Percentiles rank a stretch among this genome's conserved stretches.
Conservation (phyloP, 2,329 filamentous ascomycete species). For the Trichoderma afroharzianum region DNA sequence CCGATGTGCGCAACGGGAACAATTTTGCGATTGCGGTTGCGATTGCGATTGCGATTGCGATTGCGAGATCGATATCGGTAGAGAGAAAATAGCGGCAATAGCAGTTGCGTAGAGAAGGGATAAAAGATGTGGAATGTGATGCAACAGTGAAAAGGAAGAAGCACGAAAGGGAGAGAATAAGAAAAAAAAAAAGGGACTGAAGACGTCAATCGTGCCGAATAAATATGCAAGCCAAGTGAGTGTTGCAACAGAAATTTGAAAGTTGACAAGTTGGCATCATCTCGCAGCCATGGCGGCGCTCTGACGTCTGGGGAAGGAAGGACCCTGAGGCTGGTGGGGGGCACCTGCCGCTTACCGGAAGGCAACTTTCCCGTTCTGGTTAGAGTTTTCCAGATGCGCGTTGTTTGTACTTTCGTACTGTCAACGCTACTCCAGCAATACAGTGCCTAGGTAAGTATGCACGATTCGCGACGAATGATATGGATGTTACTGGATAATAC, state of each 20-base stretch:
- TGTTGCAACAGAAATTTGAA: neutral
- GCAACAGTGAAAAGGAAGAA: neutral
- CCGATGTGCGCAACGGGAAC: neutral
- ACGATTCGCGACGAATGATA: neutral
- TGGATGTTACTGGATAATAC: neutral
- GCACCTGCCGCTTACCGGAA: constrained; percentile 4
- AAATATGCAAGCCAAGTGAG: neutral
- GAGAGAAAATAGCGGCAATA: neutral
- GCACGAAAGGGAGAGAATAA: neutral
- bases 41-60: neutral
- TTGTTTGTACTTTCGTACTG: neutral
- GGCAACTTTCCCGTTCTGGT: neutral
- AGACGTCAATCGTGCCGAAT: neutral
- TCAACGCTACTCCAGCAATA: neutral
- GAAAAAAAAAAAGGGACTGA: neutral
- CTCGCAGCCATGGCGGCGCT: constrained; percentile 10
- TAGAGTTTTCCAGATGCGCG: neutral
- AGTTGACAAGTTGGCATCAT: constrained; percentile 19
- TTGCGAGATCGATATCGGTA: neutral
- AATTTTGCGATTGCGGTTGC: neutral
- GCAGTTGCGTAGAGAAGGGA: neutral
- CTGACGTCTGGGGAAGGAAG: constrained; percentile 18
- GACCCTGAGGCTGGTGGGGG: constrained; percentile 17
- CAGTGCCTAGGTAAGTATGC: no score
- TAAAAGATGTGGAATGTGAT: neutral